These are phyloP conservation scores for Melampsora larici-populina DNA, from an alignment of 1,284 basidiomycete species.

Conservation along the genomic window DNA sequence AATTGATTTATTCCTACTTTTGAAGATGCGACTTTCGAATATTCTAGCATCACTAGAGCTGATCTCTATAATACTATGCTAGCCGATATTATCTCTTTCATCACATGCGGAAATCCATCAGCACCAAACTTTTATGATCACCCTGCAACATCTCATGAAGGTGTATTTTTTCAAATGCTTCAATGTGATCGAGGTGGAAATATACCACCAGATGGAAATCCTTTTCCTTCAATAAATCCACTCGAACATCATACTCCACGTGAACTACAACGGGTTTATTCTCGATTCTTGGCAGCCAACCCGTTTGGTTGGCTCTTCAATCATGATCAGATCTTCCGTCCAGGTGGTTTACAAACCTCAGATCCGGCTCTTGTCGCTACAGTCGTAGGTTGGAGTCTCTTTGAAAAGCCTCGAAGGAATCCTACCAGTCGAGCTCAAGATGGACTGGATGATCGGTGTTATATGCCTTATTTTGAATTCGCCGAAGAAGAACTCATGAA, in stretches of 20 bases:
- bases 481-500: conserved; percentile 39
- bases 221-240: conserved; percentile 3
- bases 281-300: conserved; percentile 21
- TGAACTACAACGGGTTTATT: conserved; percentile 30
- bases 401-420: conserved; percentile 9
- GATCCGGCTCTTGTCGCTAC: conserved; percentile 26
- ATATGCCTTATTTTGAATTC: conserved; percentile 40
- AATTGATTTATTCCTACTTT: background rate
- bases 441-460: background rate
- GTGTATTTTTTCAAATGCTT: conserved; percentile 35
- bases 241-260: conserved; percentile 17
- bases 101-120: conserved; percentile 15
- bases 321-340: conserved; percentile 3
- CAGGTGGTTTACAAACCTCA: background rate
- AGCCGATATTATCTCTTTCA: conserved; percentile 30
- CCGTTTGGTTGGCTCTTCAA: conserved; percentile 28
- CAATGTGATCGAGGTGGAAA: conserved; percentile 37
- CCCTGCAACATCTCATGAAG: background rate
- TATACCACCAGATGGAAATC: background rate
- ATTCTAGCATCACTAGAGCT: conserved; percentile 16
- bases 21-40: conserved; percentile 14
- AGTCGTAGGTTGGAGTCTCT: conserved; percentile 31
- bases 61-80: conserved; percentile 37
- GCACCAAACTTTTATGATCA: conserved; percentile 18
- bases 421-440: background rate